Evolutionary conservation across 768 basidiomycete species (phyloP).

Genomic region (Lactarius indigo): DNA sequence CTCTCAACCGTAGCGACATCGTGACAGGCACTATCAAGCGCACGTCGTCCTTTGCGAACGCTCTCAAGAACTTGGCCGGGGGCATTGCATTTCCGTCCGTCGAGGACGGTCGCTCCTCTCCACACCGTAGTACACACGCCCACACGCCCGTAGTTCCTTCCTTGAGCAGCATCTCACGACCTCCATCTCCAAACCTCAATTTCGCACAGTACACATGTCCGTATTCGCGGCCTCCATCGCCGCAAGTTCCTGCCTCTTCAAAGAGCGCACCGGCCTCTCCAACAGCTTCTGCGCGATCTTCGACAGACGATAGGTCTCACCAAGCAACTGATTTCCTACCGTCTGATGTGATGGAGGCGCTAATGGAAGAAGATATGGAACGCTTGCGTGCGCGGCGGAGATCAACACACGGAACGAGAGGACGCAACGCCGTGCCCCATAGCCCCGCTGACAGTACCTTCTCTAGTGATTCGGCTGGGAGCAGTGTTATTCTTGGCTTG

Average conservation of each 20-base stretch:
- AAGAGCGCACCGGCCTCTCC: conserved; percentile 29
- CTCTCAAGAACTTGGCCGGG: conserved; percentile 65
- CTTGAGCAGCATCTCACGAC: conserved; percentile 48
- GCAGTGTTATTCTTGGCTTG: conserved; percentile 68
- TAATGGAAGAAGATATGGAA: conserved; percentile 95
- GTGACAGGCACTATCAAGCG: conserved; percentile 62
- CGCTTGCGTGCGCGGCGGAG: conserved; percentile 70
- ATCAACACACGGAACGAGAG: conserved; percentile 38
- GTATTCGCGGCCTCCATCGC: conserved; percentile 56
- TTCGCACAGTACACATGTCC: conserved; percentile 74
- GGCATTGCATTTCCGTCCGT: conserved; percentile 65
- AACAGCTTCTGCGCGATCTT: conserved; percentile 29
- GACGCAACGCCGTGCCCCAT: conserved; percentile 39
- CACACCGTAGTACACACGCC: conserved; percentile 33
- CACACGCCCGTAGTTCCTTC: conserved; percentile 27
- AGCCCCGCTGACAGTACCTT: conserved; percentile 77
- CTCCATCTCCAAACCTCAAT: conserved; percentile 77
- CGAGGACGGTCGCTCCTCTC: conserved; percentile 49
- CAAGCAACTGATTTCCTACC: conserved; percentile 55
- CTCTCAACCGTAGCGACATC: conserved; percentile 55
- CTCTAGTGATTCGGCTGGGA: conserved; percentile 67
- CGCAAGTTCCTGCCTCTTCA: conserved; percentile 26
- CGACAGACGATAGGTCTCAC: conserved; percentile 31
- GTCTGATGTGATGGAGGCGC: conserved; percentile 78
- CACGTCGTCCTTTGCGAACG: conserved; percentile 78